Evolutionary conservation across 208 protist genomes (phyloP).

Genomic region (Porcisia deanei): DNA sequence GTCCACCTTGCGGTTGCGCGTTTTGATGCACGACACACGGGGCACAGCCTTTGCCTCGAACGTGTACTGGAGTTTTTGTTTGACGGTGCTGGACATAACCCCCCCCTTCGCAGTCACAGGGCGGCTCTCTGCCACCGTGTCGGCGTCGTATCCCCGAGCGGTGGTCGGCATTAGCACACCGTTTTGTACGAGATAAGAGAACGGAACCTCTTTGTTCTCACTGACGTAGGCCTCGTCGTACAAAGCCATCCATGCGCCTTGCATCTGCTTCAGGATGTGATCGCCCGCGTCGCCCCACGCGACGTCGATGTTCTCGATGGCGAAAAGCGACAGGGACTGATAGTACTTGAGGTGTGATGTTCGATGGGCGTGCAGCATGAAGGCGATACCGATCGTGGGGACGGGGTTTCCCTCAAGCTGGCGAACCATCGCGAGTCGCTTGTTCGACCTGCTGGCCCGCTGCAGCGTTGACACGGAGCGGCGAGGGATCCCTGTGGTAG

Average conservation of each 20-base stretch:
- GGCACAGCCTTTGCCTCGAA: conserved; percentile 13
- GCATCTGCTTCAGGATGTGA: conserved; percentile 47
- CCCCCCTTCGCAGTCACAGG: background rate
- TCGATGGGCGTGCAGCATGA: conserved; percentile 80
- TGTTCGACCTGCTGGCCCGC: conserved; percentile 25
- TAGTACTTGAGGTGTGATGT: conserved; percentile 83
- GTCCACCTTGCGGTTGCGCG: background rate
- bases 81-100: background rate
- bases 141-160: background rate
- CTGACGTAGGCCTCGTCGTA: conserved; percentile 80
- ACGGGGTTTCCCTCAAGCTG: conserved; percentile 46
- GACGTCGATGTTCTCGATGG: conserved; percentile 77
- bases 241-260: conserved; percentile 53
- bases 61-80: conserved; percentile 13
- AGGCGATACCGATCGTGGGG: conserved; percentile 72
- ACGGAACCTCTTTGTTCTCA: conserved; percentile 23
- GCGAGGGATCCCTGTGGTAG: conserved; percentile 10
- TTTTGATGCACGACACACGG: conserved; percentile 6
- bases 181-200: conserved; percentile 13
- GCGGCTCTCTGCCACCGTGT: background rate
- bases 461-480: conserved; percentile 18
- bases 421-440: conserved; percentile 32
- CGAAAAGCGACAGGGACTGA: conserved; percentile 69
- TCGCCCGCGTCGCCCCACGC: conserved; percentile 42
- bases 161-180: conserved; percentile 31